Conservation (phyloP, 2,329 filamentous ascomycete genomes). For the Claviceps sp. region DNA sequence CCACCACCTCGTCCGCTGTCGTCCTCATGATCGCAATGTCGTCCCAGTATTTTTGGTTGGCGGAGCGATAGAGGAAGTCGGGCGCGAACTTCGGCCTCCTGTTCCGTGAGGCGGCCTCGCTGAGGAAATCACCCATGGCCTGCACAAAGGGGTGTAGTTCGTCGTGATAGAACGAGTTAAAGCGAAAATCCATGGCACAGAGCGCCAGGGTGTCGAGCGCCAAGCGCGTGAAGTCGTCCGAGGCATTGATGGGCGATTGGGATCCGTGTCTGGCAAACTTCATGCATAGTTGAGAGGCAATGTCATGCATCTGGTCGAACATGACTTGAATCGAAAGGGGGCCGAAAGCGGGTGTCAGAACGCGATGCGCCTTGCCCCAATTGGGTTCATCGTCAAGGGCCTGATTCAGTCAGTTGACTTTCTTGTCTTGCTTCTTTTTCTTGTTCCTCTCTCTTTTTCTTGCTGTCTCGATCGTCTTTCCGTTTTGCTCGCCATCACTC, state of each 20-base stretch:
- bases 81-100: constrained; percentile 31
- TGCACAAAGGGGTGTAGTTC: constrained; percentile 56
- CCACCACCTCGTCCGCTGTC: constrained; percentile 46
- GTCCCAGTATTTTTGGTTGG: constrained; percentile 35
- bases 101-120: constrained; percentile 38
- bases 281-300: constrained; percentile 50
- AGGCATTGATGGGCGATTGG: constrained; percentile 40
- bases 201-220: constrained; percentile 61
- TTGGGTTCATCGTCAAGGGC: constrained; percentile 37
- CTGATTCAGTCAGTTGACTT: constrained; percentile 17
- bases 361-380: constrained; percentile 54
- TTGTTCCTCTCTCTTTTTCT: too few relatives aligned
- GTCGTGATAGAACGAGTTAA: constrained; percentile 62
- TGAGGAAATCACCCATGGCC: constrained; percentile 52
- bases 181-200: constrained; percentile 57
- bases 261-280: constrained; percentile 56
- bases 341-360: constrained; percentile 56
- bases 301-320: constrained; percentile 58
- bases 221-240: constrained; percentile 59
- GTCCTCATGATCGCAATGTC: constrained; percentile 43
- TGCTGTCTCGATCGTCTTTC: too few relatives aligned
- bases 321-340: constrained; percentile 53
- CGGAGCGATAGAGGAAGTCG: constrained; percentile 34
- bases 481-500: too few relatives aligned
- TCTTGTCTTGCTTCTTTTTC: not conserved